phyloP scores from a whole-genome alignment of 2,329 filamentous ascomycete genomes.

The Botrytis fabae region DNA sequence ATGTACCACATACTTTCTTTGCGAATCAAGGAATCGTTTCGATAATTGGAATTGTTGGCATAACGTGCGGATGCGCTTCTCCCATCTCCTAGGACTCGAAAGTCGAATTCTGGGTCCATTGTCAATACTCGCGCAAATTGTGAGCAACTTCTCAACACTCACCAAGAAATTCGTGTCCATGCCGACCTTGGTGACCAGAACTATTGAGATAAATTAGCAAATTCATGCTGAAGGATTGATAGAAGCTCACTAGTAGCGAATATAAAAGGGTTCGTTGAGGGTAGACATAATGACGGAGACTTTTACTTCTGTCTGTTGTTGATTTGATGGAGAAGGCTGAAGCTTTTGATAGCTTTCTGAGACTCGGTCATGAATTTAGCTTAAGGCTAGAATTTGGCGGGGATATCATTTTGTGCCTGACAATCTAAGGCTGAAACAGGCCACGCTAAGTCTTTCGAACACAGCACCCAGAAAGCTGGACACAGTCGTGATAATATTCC shows the following conservation, averaged over 20 bases:
- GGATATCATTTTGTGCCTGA: constrained; percentile 11
- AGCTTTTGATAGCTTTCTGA: constrained; percentile 25
- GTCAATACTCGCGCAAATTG: constrained; percentile 26
- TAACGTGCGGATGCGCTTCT: constrained; percentile 92
- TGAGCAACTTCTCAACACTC: constrained; percentile 32
- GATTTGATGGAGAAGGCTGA: constrained; percentile 30
- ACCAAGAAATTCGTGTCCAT: constrained; percentile 98
- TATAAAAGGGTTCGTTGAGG: constrained; percentile 78
- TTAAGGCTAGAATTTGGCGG: constrained; percentile 20
- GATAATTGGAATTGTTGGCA: constrained; percentile 99
- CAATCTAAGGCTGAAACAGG: constrained; percentile 21
- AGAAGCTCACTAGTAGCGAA: constrained; percentile 86
- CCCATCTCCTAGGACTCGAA: constrained; percentile 87
- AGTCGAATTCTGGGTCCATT: constrained; percentile 78
- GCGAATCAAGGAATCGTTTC: constrained; percentile 95
- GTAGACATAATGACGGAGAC: constrained; percentile 36
- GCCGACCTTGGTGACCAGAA: constrained; percentile 94
- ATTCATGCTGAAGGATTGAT: background rate
- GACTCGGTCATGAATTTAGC: background rate
- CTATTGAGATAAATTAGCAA: constrained; percentile 50
- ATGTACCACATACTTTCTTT: constrained; percentile 82
- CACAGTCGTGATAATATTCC: constrained; percentile 23
- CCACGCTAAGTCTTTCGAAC: constrained; percentile 24
- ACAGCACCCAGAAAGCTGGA: constrained; percentile 25
- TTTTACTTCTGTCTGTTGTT: constrained; percentile 11